Conservation (phyloP, 768 basidiomycete genomes). For the Pleurotus ostreatus region DNA sequence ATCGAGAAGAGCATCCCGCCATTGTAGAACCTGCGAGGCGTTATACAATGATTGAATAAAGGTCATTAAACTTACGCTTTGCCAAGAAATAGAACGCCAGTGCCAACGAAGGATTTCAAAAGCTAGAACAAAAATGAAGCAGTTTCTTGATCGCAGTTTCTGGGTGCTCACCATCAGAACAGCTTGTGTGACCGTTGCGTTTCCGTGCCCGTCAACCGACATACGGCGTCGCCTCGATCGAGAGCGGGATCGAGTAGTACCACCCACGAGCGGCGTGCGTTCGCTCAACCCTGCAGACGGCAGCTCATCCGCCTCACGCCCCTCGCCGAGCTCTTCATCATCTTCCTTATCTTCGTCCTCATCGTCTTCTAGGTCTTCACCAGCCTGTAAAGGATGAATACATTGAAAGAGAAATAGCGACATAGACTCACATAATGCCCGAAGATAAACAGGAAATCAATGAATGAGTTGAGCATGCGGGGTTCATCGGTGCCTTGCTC, state of each 20-base stretch:
- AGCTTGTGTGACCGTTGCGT: constrained; percentile 88
- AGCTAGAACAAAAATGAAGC: constrained; percentile 41
- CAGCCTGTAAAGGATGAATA: constrained; percentile 50
- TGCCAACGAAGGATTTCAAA: constrained; percentile 92
- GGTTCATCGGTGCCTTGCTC: constrained; percentile 58
- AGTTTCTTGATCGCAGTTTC: background rate
- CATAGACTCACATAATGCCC: constrained; percentile 84
- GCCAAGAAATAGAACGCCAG: constrained; percentile 92
- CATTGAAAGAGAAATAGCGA: background rate
- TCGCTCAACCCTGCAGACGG: constrained; percentile 33
- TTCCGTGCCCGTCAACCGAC: constrained; percentile 68
- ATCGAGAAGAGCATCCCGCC: constrained; percentile 91
- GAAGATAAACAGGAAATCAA: constrained; percentile 92
- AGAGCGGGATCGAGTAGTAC: constrained; percentile 38
- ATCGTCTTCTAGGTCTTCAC: constrained; percentile 86
- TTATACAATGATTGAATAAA: background rate
- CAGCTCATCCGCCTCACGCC: constrained; percentile 10
- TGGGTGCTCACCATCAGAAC: constrained; percentile 74
- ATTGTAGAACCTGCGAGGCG: constrained; percentile 74
- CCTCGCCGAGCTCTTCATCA: constrained; percentile 33
- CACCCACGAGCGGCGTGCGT: constrained; percentile 51
- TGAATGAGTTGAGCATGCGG: constrained; percentile 75
- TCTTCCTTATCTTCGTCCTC: constrained; percentile 75
- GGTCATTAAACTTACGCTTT: constrained; percentile 63
- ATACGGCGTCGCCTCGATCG: constrained; percentile 48